Base-by-base conservation (phyloP, 192 early-diverging fungal species). In the Coemansia sp. region DNA sequence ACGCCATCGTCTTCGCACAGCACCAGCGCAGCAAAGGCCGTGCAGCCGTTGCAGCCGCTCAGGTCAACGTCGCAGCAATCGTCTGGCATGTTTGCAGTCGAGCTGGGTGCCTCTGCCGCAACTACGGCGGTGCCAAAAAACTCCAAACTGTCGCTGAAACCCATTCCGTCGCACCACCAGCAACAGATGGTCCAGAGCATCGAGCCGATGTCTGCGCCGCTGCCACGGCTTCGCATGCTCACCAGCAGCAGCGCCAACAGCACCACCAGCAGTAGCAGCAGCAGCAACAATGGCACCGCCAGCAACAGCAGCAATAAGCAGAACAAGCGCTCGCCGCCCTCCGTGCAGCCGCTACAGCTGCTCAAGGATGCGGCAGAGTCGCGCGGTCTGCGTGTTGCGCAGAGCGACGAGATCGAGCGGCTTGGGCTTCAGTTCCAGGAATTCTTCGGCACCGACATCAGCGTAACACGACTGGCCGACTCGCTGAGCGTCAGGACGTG, bases 371-470 rank as follows among this genome's bases (percentile, higher is more conserved):
- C 72, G 1, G 45, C 68, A 8, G 72, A 68, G 32, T 60, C 62
- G 43, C 18, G 61, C 15, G 45, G 65, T 26, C 42, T 42, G 26
- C 66, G 22, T n/a, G 7, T 13, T 2, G 63, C 48, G 47, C 63
- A 58, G 43, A 58, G 54, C 58, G 78, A 76, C 36, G 71, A 81
- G 37, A 70, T 76, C 8, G 80, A 82, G 48, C 73, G 78, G 18
- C 69, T 85, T 26, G 75, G 71, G 1, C 59, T 77, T 43, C 83
- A 80, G 65, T 70, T 85, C 57, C 76, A 80, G 13, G 83, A 85
- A 62, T 73, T 85, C 49, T 85, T 85, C 61, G 83, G 78, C 41
- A 81, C 75, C 5, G 83, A 78, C 41, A 76, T 74, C 13, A 71
- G 76, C 70, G 74, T 80, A 16, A 66, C 83, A 0, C 72, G 74